Conservation (phyloP, 139 green algal genomes). For the Chlorella sp. region DNA sequence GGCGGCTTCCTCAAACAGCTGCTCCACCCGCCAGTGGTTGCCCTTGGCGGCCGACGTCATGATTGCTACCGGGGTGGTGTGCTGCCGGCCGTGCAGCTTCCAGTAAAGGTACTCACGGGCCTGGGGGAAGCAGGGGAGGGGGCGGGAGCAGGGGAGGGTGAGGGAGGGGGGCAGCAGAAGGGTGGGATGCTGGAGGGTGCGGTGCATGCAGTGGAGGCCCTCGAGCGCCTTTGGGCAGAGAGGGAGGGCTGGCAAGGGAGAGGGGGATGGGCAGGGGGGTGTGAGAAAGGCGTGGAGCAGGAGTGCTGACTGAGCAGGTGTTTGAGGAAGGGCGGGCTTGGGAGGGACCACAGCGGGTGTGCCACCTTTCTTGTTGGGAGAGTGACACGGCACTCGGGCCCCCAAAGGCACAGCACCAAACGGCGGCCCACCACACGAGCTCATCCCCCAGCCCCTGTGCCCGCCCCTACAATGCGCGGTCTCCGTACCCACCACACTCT, state of each 20-base stretch:
- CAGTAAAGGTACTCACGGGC: conserved; percentile 96
- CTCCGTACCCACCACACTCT: not conserved
- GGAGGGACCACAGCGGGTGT: too few relatives aligned
- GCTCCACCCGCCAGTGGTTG: conserved; percentile 86
- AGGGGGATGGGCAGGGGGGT: not conserved
- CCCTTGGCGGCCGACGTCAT: conserved; percentile 98
- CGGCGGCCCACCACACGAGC: not conserved
- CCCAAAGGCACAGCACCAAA: not conserved
- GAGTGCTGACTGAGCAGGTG: too few relatives aligned
- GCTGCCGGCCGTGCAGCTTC: conserved; percentile 80
- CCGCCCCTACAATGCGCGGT: too few relatives aligned
- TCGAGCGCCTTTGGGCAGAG: not conserved
- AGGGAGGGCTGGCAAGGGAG: not conserved
- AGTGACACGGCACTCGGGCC: too few relatives aligned
- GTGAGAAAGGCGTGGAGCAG: too few relatives aligned
- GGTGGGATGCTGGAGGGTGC: too few relatives aligned
- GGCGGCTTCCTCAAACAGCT: conserved; percentile 62
- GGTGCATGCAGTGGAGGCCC: too few relatives aligned
- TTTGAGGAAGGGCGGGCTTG: too few relatives aligned
- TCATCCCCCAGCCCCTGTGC: not conserved
- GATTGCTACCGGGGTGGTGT: conserved; percentile 91
- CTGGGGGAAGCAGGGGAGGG: conserved; percentile 35
- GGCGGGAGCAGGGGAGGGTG: not conserved
- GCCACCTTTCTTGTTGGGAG: too few relatives aligned
- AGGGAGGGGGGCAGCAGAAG: not conserved